A percentile compares a stretch with the other conserved stretches of the same genome.
phyloP scores from a whole-genome alignment of 257 asterid genomes.

The Solanum arcanum region DNA sequence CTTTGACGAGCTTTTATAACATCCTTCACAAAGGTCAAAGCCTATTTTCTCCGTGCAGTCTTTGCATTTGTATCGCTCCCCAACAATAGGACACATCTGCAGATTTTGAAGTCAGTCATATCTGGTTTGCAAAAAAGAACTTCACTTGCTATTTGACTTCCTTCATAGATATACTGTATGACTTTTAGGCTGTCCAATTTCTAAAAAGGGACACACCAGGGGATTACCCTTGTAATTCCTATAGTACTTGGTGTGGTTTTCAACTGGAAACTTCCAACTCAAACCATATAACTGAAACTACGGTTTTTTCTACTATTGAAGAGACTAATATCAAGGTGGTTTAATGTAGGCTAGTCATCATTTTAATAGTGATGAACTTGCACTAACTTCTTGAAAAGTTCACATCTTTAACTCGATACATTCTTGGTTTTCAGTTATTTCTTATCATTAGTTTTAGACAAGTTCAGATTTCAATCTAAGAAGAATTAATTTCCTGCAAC shows the following conservation, averaged over 20 bases:
- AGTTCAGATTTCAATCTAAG: neutral
- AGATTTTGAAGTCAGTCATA: neutral
- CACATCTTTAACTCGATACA: neutral
- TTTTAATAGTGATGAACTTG: neutral
- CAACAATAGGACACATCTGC: slow-evolving; percentile 63
- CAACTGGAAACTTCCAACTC: neutral
- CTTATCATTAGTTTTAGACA: neutral
- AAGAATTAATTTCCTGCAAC: neutral
- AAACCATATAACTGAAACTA: neutral
- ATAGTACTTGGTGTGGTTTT: neutral
- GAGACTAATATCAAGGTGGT: neutral
- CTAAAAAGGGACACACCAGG: neutral
- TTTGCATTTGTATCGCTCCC: slow-evolving; percentile 58
- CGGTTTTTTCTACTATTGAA: neutral
- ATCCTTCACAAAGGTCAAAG: slow-evolving; percentile 56
- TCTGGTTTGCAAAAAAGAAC: neutral
- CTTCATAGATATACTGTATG: neutral
- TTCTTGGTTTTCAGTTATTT: neutral
- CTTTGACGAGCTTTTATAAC: slow-evolving; percentile 40
- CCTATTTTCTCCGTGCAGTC: slow-evolving; percentile 61
- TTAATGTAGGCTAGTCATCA: neutral
- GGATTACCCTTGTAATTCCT: neutral
- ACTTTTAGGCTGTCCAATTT: neutral
- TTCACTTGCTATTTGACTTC: neutral
- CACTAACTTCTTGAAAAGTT: neutral